Base-by-base conservation (phyloP, 2,329 filamentous ascomycete species). In the Beauveria medogensis region DNA sequence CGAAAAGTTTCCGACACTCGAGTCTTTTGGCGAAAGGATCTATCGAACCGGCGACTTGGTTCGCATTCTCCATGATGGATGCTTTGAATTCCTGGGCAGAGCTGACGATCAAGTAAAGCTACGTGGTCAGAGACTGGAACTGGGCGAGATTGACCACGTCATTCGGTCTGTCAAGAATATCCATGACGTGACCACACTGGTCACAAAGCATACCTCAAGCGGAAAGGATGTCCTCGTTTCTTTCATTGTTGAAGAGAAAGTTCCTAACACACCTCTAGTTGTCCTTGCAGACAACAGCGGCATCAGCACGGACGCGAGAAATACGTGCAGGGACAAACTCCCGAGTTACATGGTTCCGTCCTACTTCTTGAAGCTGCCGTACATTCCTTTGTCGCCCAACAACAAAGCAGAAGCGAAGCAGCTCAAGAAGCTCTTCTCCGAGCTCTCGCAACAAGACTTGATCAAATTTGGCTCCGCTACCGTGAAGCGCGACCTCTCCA, bases 21-120 rank as follows among this genome's bases (percentile, higher is more conserved):
- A 78, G 2, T 65, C 71, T 0, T 84, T 80, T 56, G 74, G 73
- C 0, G 85, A 89, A 62, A 79, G 85, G 4, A 81, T 96, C 0
- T 97, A 97, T 69, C 84, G 92, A 7, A 97, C 93, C 0, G 92
- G 92, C 0, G 92, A 97, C 70, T 79, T 97, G 0, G 92, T 96
- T 1, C 82, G 92, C 6, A 80, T 96, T 18, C 75, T 96, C 8
- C 80, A 91, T 58, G 89, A 97, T 70, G 86, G 85, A 1, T 91
- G 88, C 48, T 92, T 96, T 65, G 89, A 93, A 60, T 97, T 97
- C 69, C 78, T 95, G 2, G 92, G 93, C 3, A 84, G 93, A 16
- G 89, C 88, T 6, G 93, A 97, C 69, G 91, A 96, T 60, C 92
- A 97, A 73, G 87, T 96, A 64, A 97, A 97, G 71, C 80, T 97